These are phyloP conservation scores for Eragrostis curvula DNA, from an alignment of 176 grass and related monocot genomes.

Conservation along the genomic window DNA sequence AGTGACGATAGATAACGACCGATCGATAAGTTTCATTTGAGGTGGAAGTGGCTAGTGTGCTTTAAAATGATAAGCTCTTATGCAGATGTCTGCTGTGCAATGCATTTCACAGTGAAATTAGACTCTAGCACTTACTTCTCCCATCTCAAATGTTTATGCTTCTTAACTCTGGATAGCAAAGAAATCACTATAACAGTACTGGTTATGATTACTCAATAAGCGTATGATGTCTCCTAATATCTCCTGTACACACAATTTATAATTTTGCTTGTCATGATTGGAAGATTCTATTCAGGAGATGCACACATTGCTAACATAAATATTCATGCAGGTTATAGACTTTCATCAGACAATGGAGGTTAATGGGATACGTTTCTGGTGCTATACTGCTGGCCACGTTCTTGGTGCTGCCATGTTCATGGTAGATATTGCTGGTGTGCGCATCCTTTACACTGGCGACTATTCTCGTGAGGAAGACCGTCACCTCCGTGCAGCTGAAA, in stretches of 20 bases:
- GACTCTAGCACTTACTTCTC: not conserved
- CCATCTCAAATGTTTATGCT: not conserved
- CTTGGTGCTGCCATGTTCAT: conserved; percentile 99
- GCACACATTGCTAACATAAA: not conserved
- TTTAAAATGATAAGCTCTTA: not conserved
- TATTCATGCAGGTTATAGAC: conserved; percentile 76
- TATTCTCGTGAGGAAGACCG: conserved; percentile 96
- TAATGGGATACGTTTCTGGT: conserved; percentile 99
- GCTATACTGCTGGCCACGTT: conserved; percentile 95
- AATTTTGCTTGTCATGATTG: not conserved
- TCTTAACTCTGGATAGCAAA: not conserved
- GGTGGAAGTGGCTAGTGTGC: too few relatives aligned
- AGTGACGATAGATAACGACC: too few relatives aligned
- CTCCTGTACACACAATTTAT: not conserved
- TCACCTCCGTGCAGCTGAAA: conserved; percentile 83
- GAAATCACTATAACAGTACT: not conserved
- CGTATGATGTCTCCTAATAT: too few relatives aligned
- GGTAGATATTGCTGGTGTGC: conserved; percentile 96
- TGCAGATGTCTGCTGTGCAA: not conserved
- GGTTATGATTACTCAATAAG: not conserved
- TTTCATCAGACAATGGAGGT: conserved; percentile 97
- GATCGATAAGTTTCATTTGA: too few relatives aligned
- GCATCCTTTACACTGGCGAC: conserved; percentile 91
- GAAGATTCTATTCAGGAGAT: not conserved
- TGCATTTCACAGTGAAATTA: not conserved